These are phyloP conservation scores for Malassezia nana DNA, from an alignment of 1,284 basidiomycete genomes.

Conservation along the genomic window DNA sequence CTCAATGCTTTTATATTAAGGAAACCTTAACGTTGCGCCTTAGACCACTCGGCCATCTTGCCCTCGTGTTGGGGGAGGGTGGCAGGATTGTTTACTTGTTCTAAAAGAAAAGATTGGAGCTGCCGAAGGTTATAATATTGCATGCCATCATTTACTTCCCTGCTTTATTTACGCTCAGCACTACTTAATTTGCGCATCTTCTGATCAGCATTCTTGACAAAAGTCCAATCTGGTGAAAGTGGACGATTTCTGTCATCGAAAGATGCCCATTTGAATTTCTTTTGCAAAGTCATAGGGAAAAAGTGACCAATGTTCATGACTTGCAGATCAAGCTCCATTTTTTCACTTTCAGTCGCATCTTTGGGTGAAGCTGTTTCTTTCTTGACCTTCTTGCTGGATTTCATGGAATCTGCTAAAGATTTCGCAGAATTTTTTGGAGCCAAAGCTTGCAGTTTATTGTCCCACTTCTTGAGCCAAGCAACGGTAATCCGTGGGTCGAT, in stretches of 20 bases:
- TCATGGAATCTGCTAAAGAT: slow-evolving; percentile 10
- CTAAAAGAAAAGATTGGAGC: no score
- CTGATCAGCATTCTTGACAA: slow-evolving; percentile 36
- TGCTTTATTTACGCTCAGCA: slow-evolving; percentile 21
- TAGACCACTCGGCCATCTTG: slow-evolving; percentile 22
- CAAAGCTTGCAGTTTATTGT: slow-evolving; percentile 26
- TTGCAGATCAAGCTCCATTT: slow-evolving; percentile 42
- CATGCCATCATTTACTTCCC: no score
- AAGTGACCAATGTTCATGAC: slow-evolving; percentile 40
- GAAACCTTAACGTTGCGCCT: slow-evolving; percentile 23
- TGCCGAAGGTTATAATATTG: no score
- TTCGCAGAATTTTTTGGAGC: slow-evolving; percentile 12
- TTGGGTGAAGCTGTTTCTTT: slow-evolving; percentile 19
- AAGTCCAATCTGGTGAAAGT: slow-evolving; percentile 32
- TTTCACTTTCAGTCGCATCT: slow-evolving; percentile 31
- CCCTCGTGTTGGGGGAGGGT: not conserved
- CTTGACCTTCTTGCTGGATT: slow-evolving; percentile 25
- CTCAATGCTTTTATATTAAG: slow-evolving; percentile 19
- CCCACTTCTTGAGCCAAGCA: slow-evolving; percentile 47
- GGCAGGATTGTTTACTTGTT: not conserved
- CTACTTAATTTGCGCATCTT: slow-evolving; percentile 39
- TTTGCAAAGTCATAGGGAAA: slow-evolving; percentile 45
- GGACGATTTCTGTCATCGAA: slow-evolving; percentile 30
- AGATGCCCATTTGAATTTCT: slow-evolving; percentile 46
- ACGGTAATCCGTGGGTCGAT: slow-evolving; percentile 47